Base-by-base conservation (phyloP, 1,284 basidiomycete species). In the Bondarzewia mesenterica region DNA sequence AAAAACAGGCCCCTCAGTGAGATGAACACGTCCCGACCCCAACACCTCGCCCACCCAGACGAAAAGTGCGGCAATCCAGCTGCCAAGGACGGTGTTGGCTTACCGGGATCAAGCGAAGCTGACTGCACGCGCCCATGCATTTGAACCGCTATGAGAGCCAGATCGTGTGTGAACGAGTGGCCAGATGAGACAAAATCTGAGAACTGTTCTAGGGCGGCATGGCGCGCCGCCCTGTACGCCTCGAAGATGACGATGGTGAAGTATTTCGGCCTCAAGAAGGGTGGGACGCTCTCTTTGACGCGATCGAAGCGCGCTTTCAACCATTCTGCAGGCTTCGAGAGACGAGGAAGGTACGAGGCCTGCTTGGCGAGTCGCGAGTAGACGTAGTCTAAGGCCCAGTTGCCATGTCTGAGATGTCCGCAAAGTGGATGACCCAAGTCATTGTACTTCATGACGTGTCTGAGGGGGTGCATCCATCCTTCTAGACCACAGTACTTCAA, bases 1-100 rank as follows among this genome's bases (percentile, higher is more conserved):
- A 97, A 69, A 71, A 96, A 95, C 42, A 97, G 71, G 3, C 93
- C 93, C 52, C 92, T 82, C 12, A 95, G 70, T 1, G 92, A 94
- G 63, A 96, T 95, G 68, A 94, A 94, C 1, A 95, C 90, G 64
- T 97, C 93, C 35, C 93, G 80, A n/a, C 94, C 93, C 94, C 94
- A 97, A 61, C 89, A 93, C 42, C 93, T 77, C 14, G 92, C 92
- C 93, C 94, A 97, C 5, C 85, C 84, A 7, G 86, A 70, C 2
- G 89, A 73, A 60, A 97, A 97, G 68, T 97, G 93, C 10, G 94
- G 93, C 23, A 97, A 69, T 18, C 94, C 94, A n/a, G 93, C 93
- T 2, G 94, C 93, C 23, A 97, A 73, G 8, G 85, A 91, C 2
- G 94, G 82, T 0, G 83, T 85, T 2, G 75, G 65, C 57, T 77